phyloP scores from a whole-genome alignment of 1,284 basidiomycete genomes.

The Ustilago hordei region DNA sequence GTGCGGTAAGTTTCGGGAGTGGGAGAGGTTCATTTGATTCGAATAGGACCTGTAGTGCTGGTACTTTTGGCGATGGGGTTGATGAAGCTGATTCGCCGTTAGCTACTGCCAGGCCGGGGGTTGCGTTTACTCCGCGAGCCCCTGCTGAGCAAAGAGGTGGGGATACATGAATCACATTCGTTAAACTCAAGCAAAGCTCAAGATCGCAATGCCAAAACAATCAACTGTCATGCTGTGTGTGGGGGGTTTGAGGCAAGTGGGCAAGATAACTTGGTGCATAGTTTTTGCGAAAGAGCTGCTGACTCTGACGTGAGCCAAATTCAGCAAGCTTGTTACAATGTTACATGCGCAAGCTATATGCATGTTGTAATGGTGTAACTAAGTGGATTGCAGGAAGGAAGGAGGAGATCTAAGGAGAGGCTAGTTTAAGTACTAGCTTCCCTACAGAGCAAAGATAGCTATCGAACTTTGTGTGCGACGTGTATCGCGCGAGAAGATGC shows the following conservation, averaged over 20 bases:
- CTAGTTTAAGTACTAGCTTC: too few species aligned
- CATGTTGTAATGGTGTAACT: too few species aligned
- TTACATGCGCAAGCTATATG: too few species aligned
- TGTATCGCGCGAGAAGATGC: too few species aligned
- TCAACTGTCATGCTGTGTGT: not conserved
- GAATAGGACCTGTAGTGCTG: constrained; percentile 21
- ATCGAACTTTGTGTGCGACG: too few species aligned
- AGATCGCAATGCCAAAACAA: not conserved
- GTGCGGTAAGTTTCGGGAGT: constrained; percentile 17
- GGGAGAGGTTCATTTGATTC: constrained; percentile 15
- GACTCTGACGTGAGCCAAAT: constrained; percentile 20
- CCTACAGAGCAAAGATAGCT: too few species aligned
- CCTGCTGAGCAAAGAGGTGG: not conserved
- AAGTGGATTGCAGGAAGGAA: too few species aligned
- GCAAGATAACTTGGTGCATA: not conserved
- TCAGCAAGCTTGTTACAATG: not conserved
- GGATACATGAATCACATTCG: not conserved
- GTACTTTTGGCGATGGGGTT: constrained; percentile 28
- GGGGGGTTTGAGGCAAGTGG: not conserved
- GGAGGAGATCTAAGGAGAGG: too few species aligned
- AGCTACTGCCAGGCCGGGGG: not conserved
- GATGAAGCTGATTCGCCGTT: constrained; percentile 1
- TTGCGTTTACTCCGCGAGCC: not conserved
- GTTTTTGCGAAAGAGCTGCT: not conserved
- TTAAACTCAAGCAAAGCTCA: not conserved